phyloP scores from a whole-genome alignment of 805 yeast genomes.

The Lipomyces spencermartinsiae region DNA sequence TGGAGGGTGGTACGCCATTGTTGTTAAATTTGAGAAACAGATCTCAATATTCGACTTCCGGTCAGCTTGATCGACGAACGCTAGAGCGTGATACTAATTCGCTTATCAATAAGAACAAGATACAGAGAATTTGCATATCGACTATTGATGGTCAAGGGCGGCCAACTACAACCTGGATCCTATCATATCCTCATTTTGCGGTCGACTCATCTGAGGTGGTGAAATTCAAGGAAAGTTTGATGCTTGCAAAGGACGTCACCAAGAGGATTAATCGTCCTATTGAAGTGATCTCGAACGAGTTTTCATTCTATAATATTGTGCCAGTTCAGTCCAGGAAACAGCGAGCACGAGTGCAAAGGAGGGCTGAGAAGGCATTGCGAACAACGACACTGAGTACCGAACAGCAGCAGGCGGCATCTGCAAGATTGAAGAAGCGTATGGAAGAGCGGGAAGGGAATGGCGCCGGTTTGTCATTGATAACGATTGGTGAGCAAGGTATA shows the following conservation, averaged over 20 bases:
- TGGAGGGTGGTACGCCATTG: conserved; percentile 53
- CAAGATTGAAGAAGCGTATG: conserved; percentile 23
- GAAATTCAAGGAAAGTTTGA: conserved; percentile 30
- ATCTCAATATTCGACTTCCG: conserved; percentile 44
- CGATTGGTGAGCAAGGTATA: background rate
- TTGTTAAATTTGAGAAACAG: conserved; percentile 51
- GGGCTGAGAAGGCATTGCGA: conserved; percentile 30
- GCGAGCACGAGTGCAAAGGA: conserved; percentile 18
- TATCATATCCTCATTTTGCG: conserved; percentile 43
- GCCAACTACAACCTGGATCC: conserved; percentile 39
- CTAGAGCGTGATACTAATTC: conserved; percentile 52
- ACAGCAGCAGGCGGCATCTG: conserved; percentile 30
- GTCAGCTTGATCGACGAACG: conserved; percentile 63
- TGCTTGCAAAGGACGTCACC: conserved; percentile 12
- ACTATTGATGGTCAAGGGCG: conserved; percentile 39
- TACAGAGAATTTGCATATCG: conserved; percentile 43
- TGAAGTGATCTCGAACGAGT: conserved; percentile 30
- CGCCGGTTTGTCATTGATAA: background rate
- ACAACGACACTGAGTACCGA: conserved; percentile 13
- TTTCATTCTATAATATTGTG: conserved; percentile 30
- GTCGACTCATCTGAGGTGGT: conserved; percentile 40
- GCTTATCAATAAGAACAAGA: conserved; percentile 47
- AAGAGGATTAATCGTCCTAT: conserved; percentile 11
- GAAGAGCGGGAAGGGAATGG: conserved; percentile 13
- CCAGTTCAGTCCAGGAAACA: conserved; percentile 15